Percentiles rank a stretch among this genome's conserved stretches.
Conservation (phyloP, 202 grass and related monocot genomes). For the Dendrocalamus latiflorus region DNA sequence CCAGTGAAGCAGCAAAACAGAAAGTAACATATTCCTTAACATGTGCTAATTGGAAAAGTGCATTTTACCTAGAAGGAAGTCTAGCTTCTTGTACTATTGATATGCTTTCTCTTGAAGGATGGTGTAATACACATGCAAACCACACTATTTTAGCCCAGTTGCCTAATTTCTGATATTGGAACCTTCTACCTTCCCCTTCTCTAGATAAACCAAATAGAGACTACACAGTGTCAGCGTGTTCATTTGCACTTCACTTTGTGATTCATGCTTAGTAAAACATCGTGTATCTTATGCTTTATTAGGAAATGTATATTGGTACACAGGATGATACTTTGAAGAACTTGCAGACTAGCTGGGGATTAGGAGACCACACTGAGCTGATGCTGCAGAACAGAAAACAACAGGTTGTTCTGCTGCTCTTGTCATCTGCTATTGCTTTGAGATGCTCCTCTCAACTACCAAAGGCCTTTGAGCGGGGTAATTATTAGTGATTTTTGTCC, state of each 20-base stretch:
- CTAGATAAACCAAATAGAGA: neutral
- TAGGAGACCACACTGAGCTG: slow-evolving; percentile 30
- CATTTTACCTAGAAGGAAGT: neutral
- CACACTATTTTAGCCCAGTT: neutral
- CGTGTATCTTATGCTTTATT: slow-evolving; percentile 1
- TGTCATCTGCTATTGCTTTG: slow-evolving; percentile 16
- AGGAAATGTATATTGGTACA: slow-evolving; percentile 3
- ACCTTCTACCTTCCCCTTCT: neutral
- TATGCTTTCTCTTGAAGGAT: neutral
- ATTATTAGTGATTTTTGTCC: slow-evolving; percentile 10
- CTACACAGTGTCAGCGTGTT: neutral
- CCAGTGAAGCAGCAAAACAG: neutral
- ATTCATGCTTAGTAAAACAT: neutral
- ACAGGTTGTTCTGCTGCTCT: slow-evolving; percentile 19
- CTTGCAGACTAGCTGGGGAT: slow-evolving; percentile 24
- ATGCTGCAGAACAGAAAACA: slow-evolving; percentile 24
- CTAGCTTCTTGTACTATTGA: neutral
- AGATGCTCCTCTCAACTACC: slow-evolving; percentile 14
- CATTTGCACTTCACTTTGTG: neutral
- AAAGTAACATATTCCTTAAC: neutral
- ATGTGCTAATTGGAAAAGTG: neutral
- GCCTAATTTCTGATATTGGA: neutral
- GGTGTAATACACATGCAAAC: neutral
- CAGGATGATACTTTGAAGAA: slow-evolving; percentile 5
- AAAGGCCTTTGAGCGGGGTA: neutral